Base-by-base conservation (phyloP, 805 yeast species). In the Barnettozyma salicaria region DNA sequence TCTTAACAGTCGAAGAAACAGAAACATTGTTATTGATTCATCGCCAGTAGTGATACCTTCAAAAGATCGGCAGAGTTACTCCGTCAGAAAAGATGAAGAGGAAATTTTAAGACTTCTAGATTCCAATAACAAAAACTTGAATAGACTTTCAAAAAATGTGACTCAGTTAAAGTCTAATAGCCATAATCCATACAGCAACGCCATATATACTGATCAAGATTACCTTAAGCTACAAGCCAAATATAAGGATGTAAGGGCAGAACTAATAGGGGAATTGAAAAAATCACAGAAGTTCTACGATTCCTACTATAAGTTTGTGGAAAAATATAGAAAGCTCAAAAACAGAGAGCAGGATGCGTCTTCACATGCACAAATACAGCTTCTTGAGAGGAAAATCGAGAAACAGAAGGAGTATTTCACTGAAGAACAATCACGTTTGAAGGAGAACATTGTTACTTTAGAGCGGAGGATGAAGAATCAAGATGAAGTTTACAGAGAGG, bases 221-320 rank as follows among this genome's bases (percentile, higher is more conserved):
- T 37, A 16, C 30, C 13, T 23, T 49, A 47, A 33, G 30, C 22
- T 38, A 4, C 31, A 50, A 23, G 32, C 36, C 5, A 53, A 59
- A 30, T 60, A 61, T 35, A 33, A 43, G 7, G 41, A 49, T 6
- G 39, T 60, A 6, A 48, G 56, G 23, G 38, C 47, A 19, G 67
- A 63, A 33, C 51, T 62, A 26, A 52, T 58, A 6, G 34, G 44
- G 9, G 67, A 62, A 40, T 45, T 63, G 39, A 53, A 52, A 37
- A 59, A 60, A 30, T 52, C 60, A 5, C 58, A 61, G 36, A 48
- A 49, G 37, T 35, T 62, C 5, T 62, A 55, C 37, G 67, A 64
- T 37, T 58, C 63, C 10, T 62, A 56, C 32, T 58, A 53, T 35
- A 46, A 49, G 20, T 54, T 60, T 21, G 56, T 53, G 23, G 42